Percentiles rank a stretch among this genome's conserved stretches.
phyloP scores from a whole-genome alignment of 441 rosid species.

The Capsella rubella region DNA sequence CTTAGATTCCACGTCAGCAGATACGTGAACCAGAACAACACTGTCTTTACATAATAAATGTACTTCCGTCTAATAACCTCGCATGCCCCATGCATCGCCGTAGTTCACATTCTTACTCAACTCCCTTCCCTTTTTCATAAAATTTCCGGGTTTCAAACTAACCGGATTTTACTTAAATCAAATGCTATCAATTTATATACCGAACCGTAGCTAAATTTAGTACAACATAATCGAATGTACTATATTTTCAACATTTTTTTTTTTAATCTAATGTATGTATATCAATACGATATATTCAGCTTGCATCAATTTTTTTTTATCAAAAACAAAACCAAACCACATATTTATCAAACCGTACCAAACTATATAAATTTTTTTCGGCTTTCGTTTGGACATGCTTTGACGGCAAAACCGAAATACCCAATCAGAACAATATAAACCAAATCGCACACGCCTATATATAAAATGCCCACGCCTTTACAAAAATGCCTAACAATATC shows the following conservation, averaged over 20 bases:
- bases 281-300: no score
- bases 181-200: not conserved
- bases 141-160: not conserved
- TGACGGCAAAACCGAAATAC: constrained; percentile 6
- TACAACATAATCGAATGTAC: not conserved
- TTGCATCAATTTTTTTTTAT: not conserved
- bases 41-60: not conserved
- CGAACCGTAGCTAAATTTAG: not conserved
- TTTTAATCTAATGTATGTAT: not conserved
- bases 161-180: not conserved
- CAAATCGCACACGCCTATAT: constrained; percentile 6
- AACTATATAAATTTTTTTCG: not conserved
- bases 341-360: not conserved
- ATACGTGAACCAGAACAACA: constrained; percentile 43
- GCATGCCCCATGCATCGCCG: constrained; percentile 45
- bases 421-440: not conserved
- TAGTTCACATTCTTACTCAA: constrained; percentile 41
- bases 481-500: constrained; percentile 18
- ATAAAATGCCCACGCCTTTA: constrained; percentile 17
- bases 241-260: not conserved
- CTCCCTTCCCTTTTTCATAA: constrained; percentile 2
- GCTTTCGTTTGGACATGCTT: not conserved
- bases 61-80: constrained; percentile 22
- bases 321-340: not conserved
- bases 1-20: constrained; percentile 39